Base-by-base conservation (phyloP, 371 early-diverging fungal species). In the Mucor plumbeus region DNA sequence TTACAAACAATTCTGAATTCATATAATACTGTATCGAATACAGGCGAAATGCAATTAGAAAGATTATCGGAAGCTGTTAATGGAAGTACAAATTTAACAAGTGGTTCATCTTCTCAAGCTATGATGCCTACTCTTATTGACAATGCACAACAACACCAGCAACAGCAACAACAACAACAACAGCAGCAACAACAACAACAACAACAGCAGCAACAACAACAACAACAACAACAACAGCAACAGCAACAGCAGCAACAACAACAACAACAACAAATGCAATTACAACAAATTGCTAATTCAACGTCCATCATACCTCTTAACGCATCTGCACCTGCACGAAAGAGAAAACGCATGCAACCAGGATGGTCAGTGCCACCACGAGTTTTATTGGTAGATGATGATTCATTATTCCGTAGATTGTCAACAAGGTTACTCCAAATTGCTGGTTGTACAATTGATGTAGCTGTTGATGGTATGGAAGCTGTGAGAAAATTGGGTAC, bases 361-460 rank as follows among this genome's bases (percentile, higher is more conserved):
- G 82, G 75, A 19, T 89, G 91, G 91, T 71, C 85, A 11, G 83
- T 84, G 57, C 88, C 91, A 21, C 91, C 91, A 1, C 79, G 80
- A 61, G 91, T 93, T 1, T 69, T 93, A 40, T 71, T 93, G 35
- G 93, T 93, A 3, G 93, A 93, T 57, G 93, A 93, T 62, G 92
- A 93, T 68, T 84, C 84, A 15, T 82, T 85, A 15, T 87, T 87
- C 70, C 86, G 91, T 54, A 76, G 80, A 35, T 65, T 93, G 14
- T 85, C 87, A 31, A 82, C 89, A 5, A 83, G 80, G 36, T 67
- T 91, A n/a, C 81, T 93, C 11, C 87, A 90, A 72, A 76, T 90
- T 0, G 88, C 90, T 67, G 92, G 92, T 9, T 93, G 92, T 65
- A 75, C 84, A 1, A 86, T 90, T 70, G 92, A 92, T 71, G 86